Percentiles rank a stretch among this genome's conserved stretches.
Evolutionary conservation across 139 green algal species (phyloP).

Genomic region (Chlamydomonas schloesseri): DNA sequence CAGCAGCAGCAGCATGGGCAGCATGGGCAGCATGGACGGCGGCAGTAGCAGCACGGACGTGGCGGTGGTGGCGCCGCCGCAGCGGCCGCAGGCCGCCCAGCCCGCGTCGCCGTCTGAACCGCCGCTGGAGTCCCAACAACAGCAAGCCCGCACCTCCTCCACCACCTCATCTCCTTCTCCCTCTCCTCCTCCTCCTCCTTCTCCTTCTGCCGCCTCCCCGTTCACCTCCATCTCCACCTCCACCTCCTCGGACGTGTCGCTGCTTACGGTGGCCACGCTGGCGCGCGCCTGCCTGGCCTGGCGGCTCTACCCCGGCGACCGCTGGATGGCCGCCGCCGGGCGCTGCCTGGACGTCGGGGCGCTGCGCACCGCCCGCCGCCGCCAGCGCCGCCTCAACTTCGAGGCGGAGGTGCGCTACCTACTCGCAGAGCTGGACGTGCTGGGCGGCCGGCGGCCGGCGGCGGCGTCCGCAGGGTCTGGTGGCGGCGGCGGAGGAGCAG

Average conservation of each 20-base stretch:
- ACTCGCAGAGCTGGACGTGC: background rate
- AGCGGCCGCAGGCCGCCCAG: no score
- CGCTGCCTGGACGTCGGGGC: background rate
- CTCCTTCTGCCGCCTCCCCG: no score
- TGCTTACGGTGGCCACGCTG: constrained; percentile 18
- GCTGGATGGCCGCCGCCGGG: background rate
- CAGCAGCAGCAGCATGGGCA: background rate
- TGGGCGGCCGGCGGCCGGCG: no score
- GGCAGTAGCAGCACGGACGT: background rate
- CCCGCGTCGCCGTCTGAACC: no score
- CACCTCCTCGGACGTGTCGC: background rate
- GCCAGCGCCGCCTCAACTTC: background rate
- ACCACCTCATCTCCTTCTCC: no score
- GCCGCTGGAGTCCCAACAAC: no score
- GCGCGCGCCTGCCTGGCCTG: background rate
- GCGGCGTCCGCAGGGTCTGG: no score
- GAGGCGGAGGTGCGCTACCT: background rate
- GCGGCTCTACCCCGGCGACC: background rate
- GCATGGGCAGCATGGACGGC: background rate
- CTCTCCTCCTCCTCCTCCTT: no score
- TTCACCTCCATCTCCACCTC: no score
- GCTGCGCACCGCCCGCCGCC: background rate
- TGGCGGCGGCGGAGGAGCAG: background rate
- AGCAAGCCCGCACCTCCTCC: no score
- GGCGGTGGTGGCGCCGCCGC: no score